Conservation (phyloP, 2,329 filamentous ascomycete species). For the Rhinocladiella mackenziei region DNA sequence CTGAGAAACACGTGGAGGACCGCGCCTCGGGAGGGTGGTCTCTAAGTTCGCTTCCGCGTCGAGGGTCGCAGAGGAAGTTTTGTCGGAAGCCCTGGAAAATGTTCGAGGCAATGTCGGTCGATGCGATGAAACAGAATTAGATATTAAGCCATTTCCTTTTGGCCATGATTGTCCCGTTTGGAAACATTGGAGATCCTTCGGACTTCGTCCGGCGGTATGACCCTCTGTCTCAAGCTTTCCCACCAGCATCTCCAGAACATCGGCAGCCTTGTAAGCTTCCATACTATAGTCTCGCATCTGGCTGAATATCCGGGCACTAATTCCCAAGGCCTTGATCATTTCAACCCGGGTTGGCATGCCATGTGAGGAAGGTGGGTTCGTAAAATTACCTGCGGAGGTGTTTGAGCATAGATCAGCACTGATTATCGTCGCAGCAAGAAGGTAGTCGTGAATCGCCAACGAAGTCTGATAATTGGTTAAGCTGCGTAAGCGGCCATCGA, state of each 20-base stretch:
- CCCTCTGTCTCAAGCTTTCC: slow-evolving; percentile 59
- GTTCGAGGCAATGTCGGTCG: neutral
- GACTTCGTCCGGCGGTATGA: neutral
- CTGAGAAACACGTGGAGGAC: neutral
- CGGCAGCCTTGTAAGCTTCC: slow-evolving; percentile 82
- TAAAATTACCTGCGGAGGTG: neutral
- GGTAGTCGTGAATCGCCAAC: slow-evolving; percentile 76
- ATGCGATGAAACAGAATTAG: neutral
- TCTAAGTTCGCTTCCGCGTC: neutral
- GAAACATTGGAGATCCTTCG: neutral
- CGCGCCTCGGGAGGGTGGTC: neutral
- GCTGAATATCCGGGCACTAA: slow-evolving; percentile 72
- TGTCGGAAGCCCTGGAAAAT: neutral
- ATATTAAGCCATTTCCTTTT: neutral
- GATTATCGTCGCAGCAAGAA: slow-evolving; percentile 79
- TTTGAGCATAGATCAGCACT: slow-evolving; percentile 61
- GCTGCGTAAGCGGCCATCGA: slow-evolving; percentile 64
- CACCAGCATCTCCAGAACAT: slow-evolving; percentile 76
- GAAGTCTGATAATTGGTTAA: slow-evolving; percentile 76
- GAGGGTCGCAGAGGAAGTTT: neutral
- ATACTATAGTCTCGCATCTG: slow-evolving; percentile 71
- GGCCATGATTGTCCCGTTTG: neutral
- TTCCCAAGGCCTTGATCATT: slow-evolving; percentile 71
- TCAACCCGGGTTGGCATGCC: slow-evolving; percentile 40
- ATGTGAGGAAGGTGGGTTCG: slow-evolving; percentile 41